Evolutionary conservation across 768 basidiomycete genomes (phyloP).

Genomic region (Podaxis rugospora): DNA sequence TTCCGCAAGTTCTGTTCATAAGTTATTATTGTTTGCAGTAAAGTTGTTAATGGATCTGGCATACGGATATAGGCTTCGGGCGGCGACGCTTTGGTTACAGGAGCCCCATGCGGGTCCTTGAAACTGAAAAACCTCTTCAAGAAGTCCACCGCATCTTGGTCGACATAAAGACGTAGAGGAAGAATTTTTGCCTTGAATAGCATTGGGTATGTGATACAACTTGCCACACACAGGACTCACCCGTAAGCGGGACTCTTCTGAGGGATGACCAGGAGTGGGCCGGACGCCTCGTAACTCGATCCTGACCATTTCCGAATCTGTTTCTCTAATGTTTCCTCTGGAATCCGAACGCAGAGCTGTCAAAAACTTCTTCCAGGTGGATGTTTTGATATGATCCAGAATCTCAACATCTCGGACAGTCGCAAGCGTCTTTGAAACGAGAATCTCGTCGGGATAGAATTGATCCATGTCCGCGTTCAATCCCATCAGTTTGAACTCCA

Average conservation of each 20-base stretch:
- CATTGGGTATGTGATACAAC: neutral
- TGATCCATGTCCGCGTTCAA: conserved; percentile 64
- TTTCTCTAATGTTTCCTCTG: conserved; percentile 84
- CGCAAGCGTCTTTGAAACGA: conserved; percentile 64
- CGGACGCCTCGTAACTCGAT: conserved; percentile 73
- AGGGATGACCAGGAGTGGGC: conserved; percentile 61
- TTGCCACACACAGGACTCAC: conserved; percentile 39
- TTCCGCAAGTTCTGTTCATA: conserved; percentile 76
- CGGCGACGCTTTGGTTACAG: conserved; percentile 22
- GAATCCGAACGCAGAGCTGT: conserved; percentile 82
- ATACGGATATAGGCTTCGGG: conserved; percentile 41
- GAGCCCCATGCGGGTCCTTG: conserved; percentile 50
- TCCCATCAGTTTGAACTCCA: conserved; percentile 76
- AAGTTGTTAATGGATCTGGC: conserved; percentile 1
- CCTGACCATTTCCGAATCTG: conserved; percentile 90
- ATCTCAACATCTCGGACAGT: conserved; percentile 80
- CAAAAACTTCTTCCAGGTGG: conserved; percentile 97
- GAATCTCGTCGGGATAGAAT: conserved; percentile 47
- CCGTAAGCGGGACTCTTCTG: conserved; percentile 75
- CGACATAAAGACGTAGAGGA: conserved; percentile 89
- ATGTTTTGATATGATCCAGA: conserved; percentile 95
- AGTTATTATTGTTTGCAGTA: neutral
- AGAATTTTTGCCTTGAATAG: conserved; percentile 74
- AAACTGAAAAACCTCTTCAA: conserved; percentile 96
- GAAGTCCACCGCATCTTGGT: conserved; percentile 98